Evolutionary conservation across 1,284 basidiomycete species (phyloP), one percentile per base, ranked within the genome.

Genomic region (Ganoderma multipileum): DNA sequence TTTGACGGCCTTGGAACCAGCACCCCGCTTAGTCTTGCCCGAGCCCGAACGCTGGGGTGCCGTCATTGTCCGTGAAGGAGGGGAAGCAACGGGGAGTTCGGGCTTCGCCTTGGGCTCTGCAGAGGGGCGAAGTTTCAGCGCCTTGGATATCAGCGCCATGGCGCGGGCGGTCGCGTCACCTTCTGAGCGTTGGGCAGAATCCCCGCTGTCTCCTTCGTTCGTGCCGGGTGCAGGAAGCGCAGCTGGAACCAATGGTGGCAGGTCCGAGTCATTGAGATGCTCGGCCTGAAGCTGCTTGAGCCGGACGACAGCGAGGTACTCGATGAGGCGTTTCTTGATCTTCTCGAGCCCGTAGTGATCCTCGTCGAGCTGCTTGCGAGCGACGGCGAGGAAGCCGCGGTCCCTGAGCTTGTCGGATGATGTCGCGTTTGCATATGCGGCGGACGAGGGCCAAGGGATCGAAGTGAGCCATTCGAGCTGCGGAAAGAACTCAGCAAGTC

Each of bases 271-370:
- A 20, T 75, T 76, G 67, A 85, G 83, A 59, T 77, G 80, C 67
- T 85, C 85, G 0, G 75, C 72, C 54, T 78, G 75, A 60, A 92
- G 83, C 71, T 94, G 90, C 71, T 89, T 90, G 59, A 97, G 83
- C 72, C 95, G 86, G 59, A 96, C 92, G 33, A 97, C 92, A 0
- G 95, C 95, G 28, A 97, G 86, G 77, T 95, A 97, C 77, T 97
- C 95, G 66, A 96, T 92, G 14, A 97, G 84, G 11, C 95, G 87
- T 72, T 94, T 93, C 85, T 97, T 97, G 79, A 97, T 90, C 79
- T 95, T 95, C 73, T 95, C 94, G 12, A 97, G 84, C 1, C 95
- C 95, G 74, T 91, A 97, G 79, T 97, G 95, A 71, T 97, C 95
- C 52, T 90, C 85, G 73, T 97, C 95, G 7, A 97, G 87, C 71